Base-by-base conservation (phyloP, 2,329 filamentous ascomycete species). In the Penicillium griseofulvum region DNA sequence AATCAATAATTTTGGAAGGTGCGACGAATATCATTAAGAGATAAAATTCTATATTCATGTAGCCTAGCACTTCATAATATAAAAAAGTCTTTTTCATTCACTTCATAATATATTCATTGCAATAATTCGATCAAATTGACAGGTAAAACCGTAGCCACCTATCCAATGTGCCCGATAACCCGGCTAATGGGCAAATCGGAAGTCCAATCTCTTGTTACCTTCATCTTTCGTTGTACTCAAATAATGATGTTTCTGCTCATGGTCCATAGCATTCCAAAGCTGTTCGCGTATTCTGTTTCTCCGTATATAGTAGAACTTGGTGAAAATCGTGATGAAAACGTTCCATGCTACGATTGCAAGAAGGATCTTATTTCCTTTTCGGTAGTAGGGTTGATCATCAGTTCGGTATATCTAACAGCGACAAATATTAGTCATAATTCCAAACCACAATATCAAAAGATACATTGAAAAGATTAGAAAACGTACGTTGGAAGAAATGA, bases 291-390 rank as follows among this genome's bases (percentile, higher is more conserved):
- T 75, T 60, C 75, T 76, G 63, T 84, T 84, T 28, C 16, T 39
- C 34, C 29, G 80, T 62, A 19, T 69, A 64, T 5, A 75, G 61
- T 39, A 82, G 66, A 33, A 72, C 76, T 55, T 77, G 68, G 16
- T 80, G 71, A 62, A 82, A 80, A 1, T 67, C 67, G 31, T 83
- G 16, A 76, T 65, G 0, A 77, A 70, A 11, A 84, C 63, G 0
- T 76, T 69, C 3, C 83, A 68, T 0, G 71, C 76, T 22, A 79
- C 76, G 39, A 85, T 79, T 0, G 78, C 74, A 4, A 85, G 74
- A 41, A 82, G 73, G 9, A 83, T 77, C 11, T 73, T 79, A 68
- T 85, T 83, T 4, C 82, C 82, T 12, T 60, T 72, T 59, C 81
- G 79, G 66, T 83, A 84, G 65, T 81, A 83, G 0, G 81, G 80